phyloP scores from a whole-genome alignment of 1,139 yeast species.

The Taphrina deformans region DNA sequence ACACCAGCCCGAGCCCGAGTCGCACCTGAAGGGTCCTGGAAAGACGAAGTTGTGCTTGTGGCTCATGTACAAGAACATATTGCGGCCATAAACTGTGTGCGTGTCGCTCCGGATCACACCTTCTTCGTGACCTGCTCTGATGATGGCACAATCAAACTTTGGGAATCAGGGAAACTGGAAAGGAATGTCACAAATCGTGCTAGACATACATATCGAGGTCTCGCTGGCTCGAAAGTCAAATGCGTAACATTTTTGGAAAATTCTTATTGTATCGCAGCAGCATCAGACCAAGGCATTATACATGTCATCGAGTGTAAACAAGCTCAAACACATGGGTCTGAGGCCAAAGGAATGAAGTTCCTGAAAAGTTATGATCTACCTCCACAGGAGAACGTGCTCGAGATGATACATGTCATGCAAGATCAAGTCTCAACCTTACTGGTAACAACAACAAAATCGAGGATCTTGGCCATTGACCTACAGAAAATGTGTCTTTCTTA shows the following conservation, averaged over 20 bases:
- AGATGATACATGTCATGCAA: constrained; percentile 47
- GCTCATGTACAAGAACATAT: constrained; percentile 62
- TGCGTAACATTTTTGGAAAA: constrained; percentile 55
- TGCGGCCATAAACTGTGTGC: constrained; percentile 57
- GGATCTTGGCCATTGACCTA: constrained; percentile 60
- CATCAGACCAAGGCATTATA: constrained; percentile 65
- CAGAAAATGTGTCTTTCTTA: constrained; percentile 55
- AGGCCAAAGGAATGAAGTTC: constrained; percentile 47
- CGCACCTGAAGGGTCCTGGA: constrained; percentile 40
- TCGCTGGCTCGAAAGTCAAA: constrained; percentile 42
- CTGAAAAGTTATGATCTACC: constrained; percentile 52
- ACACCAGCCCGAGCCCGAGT: constrained; percentile 1
- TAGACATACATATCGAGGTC: constrained; percentile 45
- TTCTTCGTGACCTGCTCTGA: constrained; percentile 84
- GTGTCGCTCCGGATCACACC: constrained; percentile 59
- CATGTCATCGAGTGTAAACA: constrained; percentile 56
- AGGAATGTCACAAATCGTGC: constrained; percentile 65
- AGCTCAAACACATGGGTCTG: constrained; percentile 43
- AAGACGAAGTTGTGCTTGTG: constrained; percentile 56
- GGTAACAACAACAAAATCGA: constrained; percentile 57
- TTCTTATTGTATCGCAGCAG: constrained; percentile 66
- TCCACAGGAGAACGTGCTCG: constrained; percentile 50
- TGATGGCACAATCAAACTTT: constrained; percentile 72
- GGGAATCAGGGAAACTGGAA: constrained; percentile 73
- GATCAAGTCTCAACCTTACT: constrained; percentile 44